phyloP scores from a whole-genome alignment of 2,329 filamentous ascomycete genomes.

The Cladobotryum protrusum region DNA sequence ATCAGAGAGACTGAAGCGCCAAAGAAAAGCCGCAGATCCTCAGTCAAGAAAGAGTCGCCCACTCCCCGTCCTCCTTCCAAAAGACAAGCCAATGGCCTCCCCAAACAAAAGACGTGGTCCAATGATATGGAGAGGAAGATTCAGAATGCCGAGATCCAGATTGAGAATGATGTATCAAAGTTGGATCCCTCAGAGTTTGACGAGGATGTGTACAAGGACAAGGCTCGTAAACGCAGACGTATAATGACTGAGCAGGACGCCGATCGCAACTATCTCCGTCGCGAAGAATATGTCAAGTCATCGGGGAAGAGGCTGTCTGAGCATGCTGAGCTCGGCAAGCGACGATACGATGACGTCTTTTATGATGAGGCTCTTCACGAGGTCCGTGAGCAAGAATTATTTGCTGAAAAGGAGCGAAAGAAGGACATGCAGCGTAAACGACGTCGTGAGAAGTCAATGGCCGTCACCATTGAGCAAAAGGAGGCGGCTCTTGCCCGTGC shows the following conservation, averaged over 20 bases:
- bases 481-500: constrained; percentile 75
- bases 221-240: constrained; percentile 59
- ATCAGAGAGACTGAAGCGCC: constrained; percentile 44
- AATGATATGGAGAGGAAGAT: constrained; percentile 41
- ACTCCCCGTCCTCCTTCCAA: constrained; percentile 47
- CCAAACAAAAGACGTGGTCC: constrained; percentile 55
- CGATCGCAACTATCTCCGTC: constrained; percentile 56
- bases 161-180: constrained; percentile 42
- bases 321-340: constrained; percentile 65
- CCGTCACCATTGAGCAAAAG: constrained; percentile 85
- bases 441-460: constrained; percentile 91
- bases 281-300: constrained; percentile 52
- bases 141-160: constrained; percentile 31
- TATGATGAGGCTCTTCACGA: constrained; percentile 77
- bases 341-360: constrained; percentile 69
- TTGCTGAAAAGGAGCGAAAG: constrained; percentile 96
- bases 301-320: constrained; percentile 57
- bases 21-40: constrained; percentile 46
- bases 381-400: constrained; percentile 82
- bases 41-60: constrained; percentile 43
- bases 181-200: constrained; percentile 39
- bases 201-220: constrained; percentile 46
- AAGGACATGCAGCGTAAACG: constrained; percentile 99
- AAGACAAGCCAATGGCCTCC: constrained; percentile 53
- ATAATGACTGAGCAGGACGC: constrained; percentile 59